A percentile compares a stretch with the other conserved stretches of the same genome.
Evolutionary conservation across 257 asterid species (phyloP).

Genomic region (Jasminum sambac): DNA sequence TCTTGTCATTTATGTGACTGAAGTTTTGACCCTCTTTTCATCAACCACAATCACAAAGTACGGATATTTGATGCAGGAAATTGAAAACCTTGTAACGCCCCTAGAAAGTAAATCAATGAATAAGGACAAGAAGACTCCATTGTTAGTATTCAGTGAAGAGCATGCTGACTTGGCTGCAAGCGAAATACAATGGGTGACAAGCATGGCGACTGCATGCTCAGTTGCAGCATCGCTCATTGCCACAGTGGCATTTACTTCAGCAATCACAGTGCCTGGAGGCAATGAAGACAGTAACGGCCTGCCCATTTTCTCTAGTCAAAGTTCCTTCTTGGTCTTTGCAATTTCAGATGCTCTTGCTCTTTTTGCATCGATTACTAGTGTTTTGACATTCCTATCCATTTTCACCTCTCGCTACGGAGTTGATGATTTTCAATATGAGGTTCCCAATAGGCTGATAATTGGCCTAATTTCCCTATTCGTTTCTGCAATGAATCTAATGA

Average conservation of each 20-base stretch:
- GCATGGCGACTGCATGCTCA: constrained; percentile 32
- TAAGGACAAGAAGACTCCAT: constrained; percentile 21
- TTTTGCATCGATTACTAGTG: constrained; percentile 26
- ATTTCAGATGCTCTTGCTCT: constrained; percentile 29
- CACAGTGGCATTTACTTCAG: constrained; percentile 34
- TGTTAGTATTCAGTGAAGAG: constrained; percentile 22
- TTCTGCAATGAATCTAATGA: constrained; percentile 22
- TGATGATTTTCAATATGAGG: constrained; percentile 15
- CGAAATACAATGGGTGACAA: constrained; percentile 27
- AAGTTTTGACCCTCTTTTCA: background rate
- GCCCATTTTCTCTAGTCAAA: constrained; percentile 13
- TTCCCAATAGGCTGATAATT: constrained; percentile 30
- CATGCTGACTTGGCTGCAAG: constrained; percentile 21
- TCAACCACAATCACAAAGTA: background rate
- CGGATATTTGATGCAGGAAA: constrained; percentile 9
- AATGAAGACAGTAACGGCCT: constrained; percentile 10
- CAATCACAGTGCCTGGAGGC: constrained; percentile 36
- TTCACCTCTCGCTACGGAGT: constrained; percentile 32
- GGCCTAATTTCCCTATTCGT: constrained; percentile 30
- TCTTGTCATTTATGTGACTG: too few relatives aligned
- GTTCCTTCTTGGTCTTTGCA: constrained; percentile 20
- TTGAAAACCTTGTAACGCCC: constrained; percentile 22
- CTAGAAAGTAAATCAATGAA: constrained; percentile 20
- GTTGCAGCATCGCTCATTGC: constrained; percentile 36
- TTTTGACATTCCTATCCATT: constrained; percentile 31